Evolutionary conservation across 768 basidiomycete species (phyloP).

Genomic region (Leccinellum rugosiceps): DNA sequence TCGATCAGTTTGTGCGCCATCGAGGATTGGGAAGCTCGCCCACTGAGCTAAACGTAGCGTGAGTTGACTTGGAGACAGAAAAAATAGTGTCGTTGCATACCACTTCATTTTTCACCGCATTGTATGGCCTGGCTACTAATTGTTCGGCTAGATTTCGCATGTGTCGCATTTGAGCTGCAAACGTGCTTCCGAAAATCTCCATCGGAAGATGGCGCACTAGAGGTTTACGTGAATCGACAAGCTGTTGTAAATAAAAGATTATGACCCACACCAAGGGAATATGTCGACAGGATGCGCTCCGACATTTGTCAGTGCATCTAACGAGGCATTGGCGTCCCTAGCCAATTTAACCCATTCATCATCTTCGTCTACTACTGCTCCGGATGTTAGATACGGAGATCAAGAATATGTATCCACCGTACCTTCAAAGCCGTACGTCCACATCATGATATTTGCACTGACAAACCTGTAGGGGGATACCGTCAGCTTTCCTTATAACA

Average conservation of each 20-base stretch:
- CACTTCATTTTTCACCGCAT: conserved; percentile 1
- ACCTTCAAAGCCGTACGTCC: conserved; percentile 7
- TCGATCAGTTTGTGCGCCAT: conserved; percentile 4
- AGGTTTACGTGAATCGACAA: neutral
- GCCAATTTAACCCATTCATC: conserved; percentile 5
- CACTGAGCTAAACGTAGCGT: conserved; percentile 1
- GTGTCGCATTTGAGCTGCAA: conserved; percentile 5
- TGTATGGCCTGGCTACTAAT: neutral
- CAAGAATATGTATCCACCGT: neutral
- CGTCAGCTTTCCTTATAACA: neutral
- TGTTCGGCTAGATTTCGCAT: conserved; percentile 2
- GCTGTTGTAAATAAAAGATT: neutral
- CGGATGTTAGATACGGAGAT: neutral
- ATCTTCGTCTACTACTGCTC: neutral
- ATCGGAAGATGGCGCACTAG: conserved; percentile 5
- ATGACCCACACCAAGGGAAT: conserved; percentile 3
- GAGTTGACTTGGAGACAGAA: neutral
- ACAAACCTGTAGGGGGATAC: neutral
- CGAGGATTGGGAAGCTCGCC: conserved; percentile 1
- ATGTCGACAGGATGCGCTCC: conserved; percentile 7
- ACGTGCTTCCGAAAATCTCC: neutral
- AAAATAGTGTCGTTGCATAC: neutral
- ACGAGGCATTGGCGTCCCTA: conserved; percentile 2
- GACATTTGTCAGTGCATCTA: conserved; percentile 1
- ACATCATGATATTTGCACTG: conserved; percentile 4